phyloP scores from a whole-genome alignment of 176 grass and related monocot species.

The Bromus sterilis region DNA sequence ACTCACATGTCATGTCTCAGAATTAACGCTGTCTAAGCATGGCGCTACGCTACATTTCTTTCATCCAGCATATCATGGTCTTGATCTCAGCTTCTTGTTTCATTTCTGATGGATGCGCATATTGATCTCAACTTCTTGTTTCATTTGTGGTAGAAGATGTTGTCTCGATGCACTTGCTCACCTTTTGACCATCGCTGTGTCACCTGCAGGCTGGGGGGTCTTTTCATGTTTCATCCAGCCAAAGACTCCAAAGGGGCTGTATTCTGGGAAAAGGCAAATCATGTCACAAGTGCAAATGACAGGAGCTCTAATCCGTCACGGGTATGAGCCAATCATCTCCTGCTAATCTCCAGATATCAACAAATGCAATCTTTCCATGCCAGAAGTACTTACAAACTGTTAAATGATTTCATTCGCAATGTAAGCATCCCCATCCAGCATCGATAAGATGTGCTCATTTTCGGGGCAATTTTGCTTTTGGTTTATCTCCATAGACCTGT shows the following conservation, averaged over 20 bases:
- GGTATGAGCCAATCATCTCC: background rate
- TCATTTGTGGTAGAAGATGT: background rate
- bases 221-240: background rate
- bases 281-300: background rate
- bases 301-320: background rate
- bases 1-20: background rate
- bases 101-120: background rate
- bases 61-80: background rate
- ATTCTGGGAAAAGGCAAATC: background rate
- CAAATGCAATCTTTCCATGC: background rate
- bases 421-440: slow-evolving; percentile 18
- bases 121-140: background rate
- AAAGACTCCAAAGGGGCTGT: background rate
- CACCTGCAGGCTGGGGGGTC: background rate
- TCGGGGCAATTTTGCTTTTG: slow-evolving; percentile 25
- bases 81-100: background rate
- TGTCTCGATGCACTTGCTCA: background rate
- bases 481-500: slow-evolving; percentile 22
- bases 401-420: slow-evolving; percentile 20
- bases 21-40: background rate
- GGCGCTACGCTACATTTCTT: background rate
- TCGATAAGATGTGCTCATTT: slow-evolving; percentile 21
- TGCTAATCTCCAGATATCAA: background rate
- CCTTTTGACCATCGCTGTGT: background rate
- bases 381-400: background rate